These are phyloP conservation scores for Camillea tinctor DNA, from an alignment of 2,329 filamentous ascomycete species.

Conservation along the genomic window DNA sequence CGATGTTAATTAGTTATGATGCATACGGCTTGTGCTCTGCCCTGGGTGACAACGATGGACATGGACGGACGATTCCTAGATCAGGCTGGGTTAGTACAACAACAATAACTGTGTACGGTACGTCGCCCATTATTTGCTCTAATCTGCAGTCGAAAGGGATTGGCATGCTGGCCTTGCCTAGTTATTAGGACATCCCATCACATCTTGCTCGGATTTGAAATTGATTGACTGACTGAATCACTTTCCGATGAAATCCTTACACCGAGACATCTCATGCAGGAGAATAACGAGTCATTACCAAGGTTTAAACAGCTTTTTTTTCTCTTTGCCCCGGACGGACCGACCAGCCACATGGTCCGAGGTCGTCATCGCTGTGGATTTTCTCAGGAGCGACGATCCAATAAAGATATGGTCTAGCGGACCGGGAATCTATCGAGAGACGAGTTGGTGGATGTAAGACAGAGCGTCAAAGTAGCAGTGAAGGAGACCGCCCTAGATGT, in stretches of 20 bases:
- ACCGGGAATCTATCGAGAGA: background rate
- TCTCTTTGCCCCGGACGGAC: background rate
- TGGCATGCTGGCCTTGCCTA: background rate
- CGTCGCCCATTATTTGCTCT: background rate
- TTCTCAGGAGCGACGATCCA: background rate
- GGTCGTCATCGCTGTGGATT: background rate
- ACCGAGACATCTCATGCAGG: background rate
- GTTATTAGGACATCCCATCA: background rate
- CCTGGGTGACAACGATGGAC: background rate
- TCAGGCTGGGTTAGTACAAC: background rate
- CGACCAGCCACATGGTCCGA: background rate
- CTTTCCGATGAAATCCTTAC: background rate
- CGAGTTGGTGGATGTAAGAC: background rate
- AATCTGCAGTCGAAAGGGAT: background rate
- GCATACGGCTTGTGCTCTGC: background rate
- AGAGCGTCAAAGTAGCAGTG: background rate
- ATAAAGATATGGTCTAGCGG: background rate
- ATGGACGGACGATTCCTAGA: background rate
- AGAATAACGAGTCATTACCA: background rate
- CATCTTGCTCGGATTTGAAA: background rate
- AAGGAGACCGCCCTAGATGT: background rate
- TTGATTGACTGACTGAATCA: background rate
- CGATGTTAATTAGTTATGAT: background rate
- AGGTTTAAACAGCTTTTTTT: background rate
- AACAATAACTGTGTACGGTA: background rate